A percentile compares a stretch with the other conserved stretches of the same genome.
phyloP scores from a whole-genome alignment of 305 asterid species.

The Fraxinus floribunda region DNA sequence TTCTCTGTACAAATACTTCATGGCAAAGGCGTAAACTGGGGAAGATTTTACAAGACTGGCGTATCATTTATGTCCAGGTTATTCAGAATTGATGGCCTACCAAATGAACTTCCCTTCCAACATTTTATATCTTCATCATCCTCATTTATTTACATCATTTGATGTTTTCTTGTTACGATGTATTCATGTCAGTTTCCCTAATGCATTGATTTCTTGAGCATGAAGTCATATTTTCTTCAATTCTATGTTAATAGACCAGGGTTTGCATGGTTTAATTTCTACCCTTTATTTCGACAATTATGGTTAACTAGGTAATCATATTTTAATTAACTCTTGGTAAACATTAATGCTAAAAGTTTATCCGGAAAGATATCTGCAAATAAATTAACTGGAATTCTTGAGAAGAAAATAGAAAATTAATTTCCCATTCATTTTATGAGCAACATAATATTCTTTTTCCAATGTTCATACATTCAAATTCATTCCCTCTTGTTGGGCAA shows the following conservation, averaged over 20 bases:
- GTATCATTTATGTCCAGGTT: conserved; percentile 87
- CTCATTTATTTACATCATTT: conserved; percentile 14
- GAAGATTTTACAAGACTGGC: conserved; percentile 97
- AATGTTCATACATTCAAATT: not conserved
- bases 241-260: not conserved
- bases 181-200: not conserved
- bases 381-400: not conserved
- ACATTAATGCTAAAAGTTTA: not conserved
- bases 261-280: not conserved
- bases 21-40: conserved; percentile 99
- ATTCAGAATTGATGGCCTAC: conserved; percentile 15
- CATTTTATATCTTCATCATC: not conserved
- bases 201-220: not conserved
- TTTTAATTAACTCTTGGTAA: not conserved
- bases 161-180: not conserved
- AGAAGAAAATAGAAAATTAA: not conserved
- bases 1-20: conserved; percentile 85
- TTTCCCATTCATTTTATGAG: not conserved
- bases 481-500: not conserved
- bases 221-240: not conserved
- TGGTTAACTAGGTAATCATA: not conserved
- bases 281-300: not conserved
- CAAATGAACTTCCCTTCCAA: conserved; percentile 14
- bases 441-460: not conserved
- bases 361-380: not conserved